These are phyloP conservation scores for Fragilariopsis cylindrus DNA, from an alignment of 108 stramenopile genomes.

Conservation along the genomic window DNA sequence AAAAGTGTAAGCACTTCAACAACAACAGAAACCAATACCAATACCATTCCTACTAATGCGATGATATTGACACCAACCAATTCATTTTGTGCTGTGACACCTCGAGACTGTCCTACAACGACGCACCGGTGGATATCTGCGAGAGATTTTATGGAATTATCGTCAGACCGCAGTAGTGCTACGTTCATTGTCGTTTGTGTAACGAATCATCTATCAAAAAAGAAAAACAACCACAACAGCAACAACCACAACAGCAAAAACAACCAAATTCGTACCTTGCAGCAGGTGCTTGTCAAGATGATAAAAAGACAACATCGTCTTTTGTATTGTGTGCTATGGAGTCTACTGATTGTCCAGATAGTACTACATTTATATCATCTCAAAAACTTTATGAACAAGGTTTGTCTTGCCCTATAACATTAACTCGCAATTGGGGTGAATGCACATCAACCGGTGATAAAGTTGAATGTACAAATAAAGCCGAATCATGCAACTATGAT, in stretches of 20 bases:
- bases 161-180: too few species aligned
- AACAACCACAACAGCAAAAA: not conserved
- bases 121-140: not conserved
- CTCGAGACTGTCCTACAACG: not conserved
- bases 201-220: not conserved
- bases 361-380: not conserved
- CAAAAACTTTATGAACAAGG: not conserved
- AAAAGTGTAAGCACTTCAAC: not conserved
- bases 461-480: slow-evolving; percentile 6
- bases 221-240: not conserved
- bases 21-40: not conserved
- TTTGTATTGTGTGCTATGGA: not conserved
- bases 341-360: not conserved
- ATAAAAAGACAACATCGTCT: not conserved
- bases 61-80: not conserved
- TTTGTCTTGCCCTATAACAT: not conserved
- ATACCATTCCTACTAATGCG: too few species aligned
- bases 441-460: not conserved
- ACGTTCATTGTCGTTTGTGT: slow-evolving; percentile 3
- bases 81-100: not conserved
- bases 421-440: not conserved
- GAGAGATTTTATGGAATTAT: not conserved
- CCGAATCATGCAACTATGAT: not conserved
- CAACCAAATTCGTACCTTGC: not conserved
- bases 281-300: not conserved